These are phyloP conservation scores for Chrysopogon serrulatus DNA, from an alignment of 176 grass and related monocot species.

Conservation along the genomic window DNA sequence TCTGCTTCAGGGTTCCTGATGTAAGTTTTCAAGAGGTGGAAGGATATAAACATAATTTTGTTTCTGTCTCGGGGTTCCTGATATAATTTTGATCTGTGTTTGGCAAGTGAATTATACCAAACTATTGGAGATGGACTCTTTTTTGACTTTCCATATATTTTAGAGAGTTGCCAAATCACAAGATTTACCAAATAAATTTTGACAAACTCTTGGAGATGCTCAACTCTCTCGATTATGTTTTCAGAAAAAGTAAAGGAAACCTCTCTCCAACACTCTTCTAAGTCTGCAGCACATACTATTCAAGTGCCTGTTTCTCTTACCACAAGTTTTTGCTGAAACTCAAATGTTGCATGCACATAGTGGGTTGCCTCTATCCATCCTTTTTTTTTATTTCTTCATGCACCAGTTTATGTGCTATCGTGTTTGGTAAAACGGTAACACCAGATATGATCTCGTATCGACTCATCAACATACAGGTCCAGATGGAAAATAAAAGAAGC, in stretches of 20 bases:
- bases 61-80: too few relatives aligned
- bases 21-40: too few relatives aligned
- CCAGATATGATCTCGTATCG: background rate
- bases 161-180: too few relatives aligned
- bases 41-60: too few relatives aligned
- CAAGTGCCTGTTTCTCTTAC: background rate
- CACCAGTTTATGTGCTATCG: background rate
- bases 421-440: background rate
- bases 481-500: background rate
- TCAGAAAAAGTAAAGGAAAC: background rate
- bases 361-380: background rate
- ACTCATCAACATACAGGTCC: background rate
- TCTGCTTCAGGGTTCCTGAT: too few relatives aligned
- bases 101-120: too few relatives aligned
- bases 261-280: background rate
- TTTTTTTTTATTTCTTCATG: background rate
- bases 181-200: too few relatives aligned
- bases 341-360: background rate
- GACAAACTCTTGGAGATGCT: too few relatives aligned
- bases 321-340: background rate
- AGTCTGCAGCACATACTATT: background rate
- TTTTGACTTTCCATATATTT: too few relatives aligned
- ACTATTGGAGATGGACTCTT: too few relatives aligned
- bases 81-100: too few relatives aligned
- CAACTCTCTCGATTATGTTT: background rate